Percentiles rank a stretch among this genome's conserved stretches.
These are phyloP conservation scores for Scytalidium sp. DNA, from an alignment of 2,329 filamentous ascomycete genomes.

Conservation along the genomic window DNA sequence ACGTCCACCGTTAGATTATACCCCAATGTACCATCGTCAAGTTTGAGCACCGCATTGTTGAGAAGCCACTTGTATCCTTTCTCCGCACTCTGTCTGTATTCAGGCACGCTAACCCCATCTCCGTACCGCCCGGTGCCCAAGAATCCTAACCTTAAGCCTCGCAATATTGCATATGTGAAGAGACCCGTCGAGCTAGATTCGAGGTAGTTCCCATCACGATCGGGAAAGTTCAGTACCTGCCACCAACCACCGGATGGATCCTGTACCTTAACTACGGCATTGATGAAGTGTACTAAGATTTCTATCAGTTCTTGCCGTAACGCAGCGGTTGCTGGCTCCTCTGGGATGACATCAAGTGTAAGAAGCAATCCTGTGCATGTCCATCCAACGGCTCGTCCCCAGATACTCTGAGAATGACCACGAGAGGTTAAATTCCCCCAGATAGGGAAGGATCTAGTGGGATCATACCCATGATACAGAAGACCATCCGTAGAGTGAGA, in stretches of 20 bases:
- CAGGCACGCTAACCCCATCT: background rate
- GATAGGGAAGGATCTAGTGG: background rate
- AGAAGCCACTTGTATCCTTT: constrained; percentile 17
- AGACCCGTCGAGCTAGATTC: constrained; percentile 34
- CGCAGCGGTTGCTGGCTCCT: background rate
- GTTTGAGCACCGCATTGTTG: constrained; percentile 6
- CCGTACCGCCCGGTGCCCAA: constrained; percentile 12
- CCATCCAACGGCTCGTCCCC: constrained; percentile 6
- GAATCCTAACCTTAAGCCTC: constrained; percentile 33
- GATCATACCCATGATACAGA: constrained; percentile 6
- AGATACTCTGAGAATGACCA: constrained; percentile 1
- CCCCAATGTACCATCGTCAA: constrained; percentile 1
- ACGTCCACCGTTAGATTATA: constrained; percentile 6
- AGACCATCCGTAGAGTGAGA: constrained; percentile 1
- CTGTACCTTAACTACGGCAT: background rate
- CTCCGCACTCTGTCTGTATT: constrained; percentile 6
- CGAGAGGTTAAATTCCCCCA: constrained; percentile 3
- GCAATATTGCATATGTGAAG: constrained; percentile 35
- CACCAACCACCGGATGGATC: constrained; percentile 32
- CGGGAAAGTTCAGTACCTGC: constrained; percentile 30
- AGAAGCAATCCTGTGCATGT: constrained; percentile 1
- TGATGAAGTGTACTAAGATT: constrained; percentile 1
- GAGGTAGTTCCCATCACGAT: constrained; percentile 31
- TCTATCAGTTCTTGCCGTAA: background rate
- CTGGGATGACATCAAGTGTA: constrained; percentile 1